These are phyloP conservation scores for Borealophlyctis nickersoniae DNA, from an alignment of 192 early-diverging fungal genomes.

Conservation along the genomic window DNA sequence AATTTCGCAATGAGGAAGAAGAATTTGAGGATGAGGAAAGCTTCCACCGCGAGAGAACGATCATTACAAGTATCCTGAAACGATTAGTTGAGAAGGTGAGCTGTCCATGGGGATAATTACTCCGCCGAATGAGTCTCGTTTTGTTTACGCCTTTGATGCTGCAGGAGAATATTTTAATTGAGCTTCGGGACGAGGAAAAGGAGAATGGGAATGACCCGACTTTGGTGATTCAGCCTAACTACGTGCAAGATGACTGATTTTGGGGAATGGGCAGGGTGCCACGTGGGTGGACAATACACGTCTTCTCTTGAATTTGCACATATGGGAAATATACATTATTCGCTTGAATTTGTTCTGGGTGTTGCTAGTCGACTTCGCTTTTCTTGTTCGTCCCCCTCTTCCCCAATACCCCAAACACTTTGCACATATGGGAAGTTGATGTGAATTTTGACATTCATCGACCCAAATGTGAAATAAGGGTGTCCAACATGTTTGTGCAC, in stretches of 20 bases:
- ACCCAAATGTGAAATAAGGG: too few species aligned
- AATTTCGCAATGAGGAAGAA: slow-evolving; percentile 54
- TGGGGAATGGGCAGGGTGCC: too few species aligned
- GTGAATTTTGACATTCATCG: too few species aligned
- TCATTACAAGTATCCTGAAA: slow-evolving; percentile 65
- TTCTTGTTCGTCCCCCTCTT: too few species aligned
- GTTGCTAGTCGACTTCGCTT: too few species aligned
- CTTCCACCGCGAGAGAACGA: slow-evolving; percentile 52
- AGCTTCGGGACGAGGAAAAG: slow-evolving; percentile 32
- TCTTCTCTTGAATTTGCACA: too few species aligned
- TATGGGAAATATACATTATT: too few species aligned
- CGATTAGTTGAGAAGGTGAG: slow-evolving; percentile 64
- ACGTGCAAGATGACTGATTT: slow-evolving; percentile 27
- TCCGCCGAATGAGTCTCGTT: not conserved
- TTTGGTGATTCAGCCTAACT: slow-evolving; percentile 48
- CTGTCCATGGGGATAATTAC: not conserved
- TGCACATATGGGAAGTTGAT: too few species aligned
- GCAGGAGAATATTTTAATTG: slow-evolving; percentile 40
- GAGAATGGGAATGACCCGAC: slow-evolving; percentile 34
- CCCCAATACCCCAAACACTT: too few species aligned
- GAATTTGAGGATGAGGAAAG: slow-evolving; percentile 61
- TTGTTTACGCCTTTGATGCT: not conserved
- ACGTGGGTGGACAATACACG: too few species aligned
- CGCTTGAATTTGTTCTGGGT: too few species aligned
- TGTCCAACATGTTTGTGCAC: too few species aligned